Conservation (phyloP, 805 yeast species). For the Ogataea sp. region DNA sequence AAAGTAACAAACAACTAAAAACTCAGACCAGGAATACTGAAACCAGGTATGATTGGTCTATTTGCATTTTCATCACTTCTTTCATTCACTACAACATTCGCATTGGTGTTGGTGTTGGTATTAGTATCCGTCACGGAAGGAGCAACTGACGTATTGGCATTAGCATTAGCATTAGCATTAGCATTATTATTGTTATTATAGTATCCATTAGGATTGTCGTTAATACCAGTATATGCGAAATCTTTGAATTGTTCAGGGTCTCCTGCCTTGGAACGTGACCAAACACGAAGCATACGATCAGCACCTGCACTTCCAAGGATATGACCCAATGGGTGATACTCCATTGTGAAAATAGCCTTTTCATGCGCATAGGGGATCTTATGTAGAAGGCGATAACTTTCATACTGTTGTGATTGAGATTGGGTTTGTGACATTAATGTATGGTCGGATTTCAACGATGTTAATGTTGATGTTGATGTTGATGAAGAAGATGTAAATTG, state of each 20-base stretch:
- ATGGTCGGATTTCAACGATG: too few relatives aligned
- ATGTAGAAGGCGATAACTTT: conserved; percentile 35
- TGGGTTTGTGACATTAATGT: too few relatives aligned
- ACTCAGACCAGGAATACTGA: not conserved
- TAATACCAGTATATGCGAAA: conserved; percentile 57
- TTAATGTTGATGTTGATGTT: too few relatives aligned
- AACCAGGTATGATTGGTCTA: not conserved
- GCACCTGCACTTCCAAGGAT: conserved; percentile 86
- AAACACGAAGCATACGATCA: conserved; percentile 85
- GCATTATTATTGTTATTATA: not conserved
- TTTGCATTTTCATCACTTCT: not conserved
- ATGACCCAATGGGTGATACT: conserved; percentile 94
- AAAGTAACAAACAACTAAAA: not conserved
- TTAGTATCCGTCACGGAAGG: not conserved
- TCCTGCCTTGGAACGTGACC: conserved; percentile 90
- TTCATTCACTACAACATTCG: not conserved
- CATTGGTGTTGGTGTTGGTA: not conserved
- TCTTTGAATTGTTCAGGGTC: conserved; percentile 80
- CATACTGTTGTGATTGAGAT: not conserved
- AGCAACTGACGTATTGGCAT: too few relatives aligned
- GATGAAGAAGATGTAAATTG: conserved; percentile 7
- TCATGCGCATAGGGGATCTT: conserved; percentile 89
- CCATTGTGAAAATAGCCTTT: conserved; percentile 81
- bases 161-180: not conserved
- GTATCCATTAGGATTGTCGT: not conserved